These are phyloP conservation scores for Rhododendron simsii DNA, from an alignment of 148 eudicot genomes.

Conservation along the genomic window DNA sequence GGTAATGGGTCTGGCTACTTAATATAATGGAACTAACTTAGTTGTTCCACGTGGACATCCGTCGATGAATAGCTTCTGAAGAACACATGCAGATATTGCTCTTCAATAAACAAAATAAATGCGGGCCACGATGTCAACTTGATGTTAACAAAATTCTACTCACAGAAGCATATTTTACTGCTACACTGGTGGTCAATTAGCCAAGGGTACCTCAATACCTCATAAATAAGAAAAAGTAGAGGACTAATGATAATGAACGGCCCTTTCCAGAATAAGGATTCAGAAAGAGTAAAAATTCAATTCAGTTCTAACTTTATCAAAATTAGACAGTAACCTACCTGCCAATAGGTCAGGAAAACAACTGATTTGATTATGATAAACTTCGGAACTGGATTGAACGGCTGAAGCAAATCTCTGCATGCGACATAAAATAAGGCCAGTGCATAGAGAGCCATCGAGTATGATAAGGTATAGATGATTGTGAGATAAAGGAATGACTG, in stretches of 20 bases:
- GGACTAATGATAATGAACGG: background rate
- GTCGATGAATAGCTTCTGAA: background rate
- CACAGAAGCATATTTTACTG: background rate
- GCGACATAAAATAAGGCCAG: conserved; percentile 92
- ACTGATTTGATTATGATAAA: conserved; percentile 91
- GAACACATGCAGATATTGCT: background rate
- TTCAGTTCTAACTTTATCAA: background rate
- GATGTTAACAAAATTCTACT: background rate
- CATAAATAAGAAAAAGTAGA: background rate
- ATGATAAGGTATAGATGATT: conserved; percentile 82
- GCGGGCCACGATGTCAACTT: background rate
- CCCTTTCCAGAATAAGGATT: background rate
- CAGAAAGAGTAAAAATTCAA: background rate
- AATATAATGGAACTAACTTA: background rate
- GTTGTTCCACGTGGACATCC: background rate
- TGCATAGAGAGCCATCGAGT: conserved; percentile 85
- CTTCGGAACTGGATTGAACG: conserved; percentile 97
- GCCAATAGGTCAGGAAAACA: conserved; percentile 98
- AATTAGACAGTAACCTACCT: conserved; percentile 43
- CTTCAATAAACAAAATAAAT: background rate
- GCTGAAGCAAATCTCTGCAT: conserved; percentile 92
- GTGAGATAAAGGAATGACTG: conserved; percentile 93
- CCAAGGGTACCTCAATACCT: background rate
- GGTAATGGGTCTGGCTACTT: background rate
- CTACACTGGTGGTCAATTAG: background rate